Percentiles rank a stretch among this genome's conserved stretches.
Conservation (phyloP, 345 rosid genomes). For the Populus deltoides region DNA sequence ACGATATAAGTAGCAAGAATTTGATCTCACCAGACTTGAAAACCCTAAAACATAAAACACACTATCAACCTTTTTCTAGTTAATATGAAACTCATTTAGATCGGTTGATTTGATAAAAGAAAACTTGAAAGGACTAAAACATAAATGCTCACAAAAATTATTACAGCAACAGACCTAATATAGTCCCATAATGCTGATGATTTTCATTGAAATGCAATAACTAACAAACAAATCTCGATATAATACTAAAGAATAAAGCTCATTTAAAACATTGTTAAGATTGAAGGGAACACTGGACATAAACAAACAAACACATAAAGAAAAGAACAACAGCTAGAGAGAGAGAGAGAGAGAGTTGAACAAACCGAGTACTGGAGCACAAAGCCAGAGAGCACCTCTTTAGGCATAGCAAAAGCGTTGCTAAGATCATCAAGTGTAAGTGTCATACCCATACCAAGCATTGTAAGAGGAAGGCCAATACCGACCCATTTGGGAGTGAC, state of each 20-base stretch:
- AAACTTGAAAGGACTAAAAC: not conserved
- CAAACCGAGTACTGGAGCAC: constrained; percentile 82
- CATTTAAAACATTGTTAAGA: too few relatives aligned
- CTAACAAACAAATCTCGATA: too few relatives aligned
- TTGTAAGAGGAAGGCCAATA: constrained; percentile 64
- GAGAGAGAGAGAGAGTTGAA: constrained; percentile 1
- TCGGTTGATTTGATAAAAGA: not conserved
- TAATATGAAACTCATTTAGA: not conserved
- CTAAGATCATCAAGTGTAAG: constrained; percentile 84
- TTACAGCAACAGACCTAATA: too few relatives aligned
- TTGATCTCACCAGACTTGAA: too few relatives aligned
- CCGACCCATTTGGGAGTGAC: constrained; percentile 67
- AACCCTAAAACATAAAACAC: too few relatives aligned
- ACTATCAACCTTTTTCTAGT: not conserved
- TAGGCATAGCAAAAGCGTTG: constrained; percentile 76
- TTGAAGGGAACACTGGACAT: too few relatives aligned
- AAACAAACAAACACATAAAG: not conserved
- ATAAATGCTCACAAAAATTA: not conserved
- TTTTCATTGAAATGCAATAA: too few relatives aligned
- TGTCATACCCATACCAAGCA: constrained; percentile 98
- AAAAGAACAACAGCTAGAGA: too few relatives aligned
- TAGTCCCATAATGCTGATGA: too few relatives aligned
- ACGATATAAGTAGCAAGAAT: too few relatives aligned
- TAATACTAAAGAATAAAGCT: not conserved
- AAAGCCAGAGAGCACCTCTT: constrained; percentile 70